Conservation (phyloP, 208 protist genomes). For the Blechomonas ayalai region DNA sequence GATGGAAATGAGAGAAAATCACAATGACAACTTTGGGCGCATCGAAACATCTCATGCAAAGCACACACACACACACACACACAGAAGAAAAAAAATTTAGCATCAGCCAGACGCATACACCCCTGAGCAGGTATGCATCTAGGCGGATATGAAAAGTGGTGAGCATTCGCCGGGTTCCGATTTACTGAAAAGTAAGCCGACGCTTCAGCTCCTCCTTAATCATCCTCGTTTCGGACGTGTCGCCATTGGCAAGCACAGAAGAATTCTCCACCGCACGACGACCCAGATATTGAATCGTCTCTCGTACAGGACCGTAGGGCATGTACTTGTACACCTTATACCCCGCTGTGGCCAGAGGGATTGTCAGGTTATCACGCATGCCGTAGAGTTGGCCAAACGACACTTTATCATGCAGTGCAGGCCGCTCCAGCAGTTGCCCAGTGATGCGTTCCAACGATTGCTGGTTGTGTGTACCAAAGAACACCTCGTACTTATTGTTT, state of each 20-base stretch:
- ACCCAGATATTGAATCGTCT: conserved; percentile 95
- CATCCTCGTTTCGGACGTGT: conserved; percentile 46
- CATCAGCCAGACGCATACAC: no score
- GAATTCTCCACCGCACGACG: conserved; percentile 94
- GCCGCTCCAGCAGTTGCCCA: conserved; percentile 43
- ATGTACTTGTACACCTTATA: conserved; percentile 93
- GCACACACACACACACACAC: no score
- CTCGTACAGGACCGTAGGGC: conserved; percentile 93
- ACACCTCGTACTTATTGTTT: conserved; percentile 52
- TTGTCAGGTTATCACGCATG: conserved; percentile 95
- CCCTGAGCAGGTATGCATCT: no score
- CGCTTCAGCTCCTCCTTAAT: conserved; percentile 76
- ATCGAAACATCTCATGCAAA: no score
- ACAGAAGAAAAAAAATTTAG: no score
- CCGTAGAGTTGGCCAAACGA: conserved; percentile 94
- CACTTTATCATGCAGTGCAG: conserved; percentile 25
- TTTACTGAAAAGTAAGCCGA: conserved; percentile 42
- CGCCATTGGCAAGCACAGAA: conserved; percentile 46
- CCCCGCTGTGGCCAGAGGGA: conserved; percentile 80
- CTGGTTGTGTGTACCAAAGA: conserved; percentile 94
- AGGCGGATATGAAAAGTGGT: no score
- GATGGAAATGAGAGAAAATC: no score
- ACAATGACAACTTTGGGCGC: no score
- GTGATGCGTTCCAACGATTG: conserved; percentile 70
- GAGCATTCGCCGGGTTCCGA: no score